Percentiles rank a stretch among this genome's conserved stretches.
Evolutionary conservation across 306 rosid species (phyloP).

Genomic region (Corylus heterophylla): DNA sequence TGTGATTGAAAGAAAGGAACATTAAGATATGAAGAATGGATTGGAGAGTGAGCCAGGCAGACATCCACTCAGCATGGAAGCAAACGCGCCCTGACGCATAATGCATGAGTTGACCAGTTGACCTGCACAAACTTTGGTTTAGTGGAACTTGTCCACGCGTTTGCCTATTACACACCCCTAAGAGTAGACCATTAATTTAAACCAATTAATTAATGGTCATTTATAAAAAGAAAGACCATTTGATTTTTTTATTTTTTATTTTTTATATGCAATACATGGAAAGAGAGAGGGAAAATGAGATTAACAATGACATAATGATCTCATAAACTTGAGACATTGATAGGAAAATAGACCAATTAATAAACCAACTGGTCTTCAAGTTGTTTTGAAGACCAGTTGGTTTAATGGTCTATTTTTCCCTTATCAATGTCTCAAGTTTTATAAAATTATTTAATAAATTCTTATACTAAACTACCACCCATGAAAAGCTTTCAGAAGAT

Average conservation of each 20-base stretch:
- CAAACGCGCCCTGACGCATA: neutral
- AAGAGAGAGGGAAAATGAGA: no score
- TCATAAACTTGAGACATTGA: no score
- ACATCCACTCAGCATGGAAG: neutral
- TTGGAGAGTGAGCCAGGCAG: neutral
- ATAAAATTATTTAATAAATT: no score
- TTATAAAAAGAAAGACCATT: neutral
- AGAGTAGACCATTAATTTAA: neutral
- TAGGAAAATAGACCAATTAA: neutral
- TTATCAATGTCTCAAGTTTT: neutral
- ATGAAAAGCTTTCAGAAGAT: neutral
- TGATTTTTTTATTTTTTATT: no score
- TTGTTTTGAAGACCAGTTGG: neutral
- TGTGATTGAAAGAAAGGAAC: neutral
- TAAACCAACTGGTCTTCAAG: neutral
- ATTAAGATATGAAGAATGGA: neutral
- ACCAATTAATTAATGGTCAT: no score
- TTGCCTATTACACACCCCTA: neutral
- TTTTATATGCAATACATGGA: no score
- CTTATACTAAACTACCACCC: neutral
- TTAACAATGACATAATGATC: neutral
- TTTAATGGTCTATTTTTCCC: neutral
- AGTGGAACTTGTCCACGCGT: neutral
- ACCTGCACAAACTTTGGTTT: neutral
- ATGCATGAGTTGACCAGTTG: neutral